Evolutionary conservation across 2,329 filamentous ascomycete genomes (phyloP), one percentile per base, ranked within the genome.

Genomic region (Aspergillus terreus): DNA sequence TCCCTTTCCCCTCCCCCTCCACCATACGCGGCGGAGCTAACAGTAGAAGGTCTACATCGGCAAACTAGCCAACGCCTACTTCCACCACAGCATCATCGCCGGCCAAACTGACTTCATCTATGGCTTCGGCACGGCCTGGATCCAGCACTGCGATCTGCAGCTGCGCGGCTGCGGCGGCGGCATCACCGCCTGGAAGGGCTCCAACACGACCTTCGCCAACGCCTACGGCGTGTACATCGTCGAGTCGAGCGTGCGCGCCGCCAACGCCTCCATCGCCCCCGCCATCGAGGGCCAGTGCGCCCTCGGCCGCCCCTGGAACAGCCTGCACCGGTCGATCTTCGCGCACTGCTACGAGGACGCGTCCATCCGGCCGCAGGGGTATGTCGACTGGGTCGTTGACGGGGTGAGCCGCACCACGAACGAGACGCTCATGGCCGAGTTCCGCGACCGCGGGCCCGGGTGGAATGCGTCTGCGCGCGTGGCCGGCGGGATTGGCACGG

Each of bases 51-150:
- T 87, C 4, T 87, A 86, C 58, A 65, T 87, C 14, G 84, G 84
- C 48, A 87, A 87, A 63, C 72, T 85, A 1, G 84, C 80, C 27
- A 86, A 85, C 56, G 80, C 80, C 0, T 87, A 86, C 68, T 83
- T 88, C 66, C 78, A 83, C 63, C 73, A 79, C 33, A 78, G 71
- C 48, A 77, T 82, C 33, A 76, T 87, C 4, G 84, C 82, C 0
- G 85, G 85, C 0, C 76, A 87, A 62, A 86, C 83, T 0, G 85
- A 88, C 59, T 87, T 87, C 69, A 71, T 87, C 17, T 87, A 86
- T 61, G 84, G 83, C 7, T 86, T 86, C 61, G 84, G 84, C 23
- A 87, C 84, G 0, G 75, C 80, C 3, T 87, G 80, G 76, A 74
- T 86, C 38, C 75, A 82, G 50, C 71, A 75, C 3, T 82, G 78